Conservation (phyloP, 768 basidiomycete genomes). For the Auricularia cornea region DNA sequence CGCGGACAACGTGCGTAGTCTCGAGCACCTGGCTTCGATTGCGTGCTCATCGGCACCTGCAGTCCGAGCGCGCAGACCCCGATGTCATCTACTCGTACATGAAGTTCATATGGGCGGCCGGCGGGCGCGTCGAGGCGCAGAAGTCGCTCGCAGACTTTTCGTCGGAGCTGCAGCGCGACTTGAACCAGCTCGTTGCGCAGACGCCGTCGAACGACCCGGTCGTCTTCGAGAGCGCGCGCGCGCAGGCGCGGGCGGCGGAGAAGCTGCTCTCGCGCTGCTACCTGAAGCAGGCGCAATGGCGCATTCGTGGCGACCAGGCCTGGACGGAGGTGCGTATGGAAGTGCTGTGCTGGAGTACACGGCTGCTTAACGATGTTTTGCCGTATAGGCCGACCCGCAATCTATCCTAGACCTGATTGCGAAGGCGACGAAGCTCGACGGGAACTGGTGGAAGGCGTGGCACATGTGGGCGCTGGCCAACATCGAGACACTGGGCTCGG, state of each 20-base stretch:
- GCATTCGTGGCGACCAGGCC: constrained; percentile 28
- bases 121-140: constrained; percentile 28
- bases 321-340: constrained; percentile 15
- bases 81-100: constrained; percentile 41
- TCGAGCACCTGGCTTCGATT: not conserved
- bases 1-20: constrained; percentile 12
- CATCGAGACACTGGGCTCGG: constrained; percentile 32
- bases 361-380: not conserved
- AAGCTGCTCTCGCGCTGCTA: constrained; percentile 38
- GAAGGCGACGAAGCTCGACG: constrained; percentile 37
- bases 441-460: constrained; percentile 45
- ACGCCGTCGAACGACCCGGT: not conserved
- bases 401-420: constrained; percentile 4
- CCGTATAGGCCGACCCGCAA: constrained; percentile 16
- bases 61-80: constrained; percentile 27
- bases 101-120: constrained; percentile 39
- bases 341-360: not conserved
- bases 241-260: constrained; percentile 20
- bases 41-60: not conserved
- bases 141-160: constrained; percentile 31
- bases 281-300: constrained; percentile 41
- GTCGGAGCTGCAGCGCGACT: constrained; percentile 17
- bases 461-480: constrained; percentile 44
- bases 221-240: not conserved
- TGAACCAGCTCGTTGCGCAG: constrained; percentile 3